phyloP scores from a whole-genome alignment of 2,329 filamentous ascomycete species.

The Aspergillus sp. region DNA sequence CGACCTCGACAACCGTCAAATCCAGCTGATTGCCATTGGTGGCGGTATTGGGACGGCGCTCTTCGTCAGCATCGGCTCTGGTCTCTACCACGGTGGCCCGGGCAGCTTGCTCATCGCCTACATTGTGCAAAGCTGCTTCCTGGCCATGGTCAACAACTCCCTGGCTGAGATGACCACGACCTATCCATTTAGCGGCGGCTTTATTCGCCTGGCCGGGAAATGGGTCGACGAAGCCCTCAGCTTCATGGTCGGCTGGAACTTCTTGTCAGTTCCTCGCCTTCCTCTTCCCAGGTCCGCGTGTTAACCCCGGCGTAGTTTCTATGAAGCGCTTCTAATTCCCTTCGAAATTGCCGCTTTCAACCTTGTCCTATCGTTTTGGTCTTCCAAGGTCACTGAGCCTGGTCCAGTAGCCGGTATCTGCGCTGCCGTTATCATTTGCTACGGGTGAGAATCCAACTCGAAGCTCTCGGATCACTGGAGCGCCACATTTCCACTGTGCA shows the following conservation, averaged over 20 bases:
- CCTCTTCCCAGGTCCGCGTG: neutral
- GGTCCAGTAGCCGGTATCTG: constrained; percentile 27
- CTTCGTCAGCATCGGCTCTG: constrained; percentile 31
- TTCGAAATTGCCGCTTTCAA: constrained; percentile 37
- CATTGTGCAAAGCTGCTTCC: constrained; percentile 18
- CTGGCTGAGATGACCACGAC: constrained; percentile 39
- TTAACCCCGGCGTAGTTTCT: constrained; percentile 16
- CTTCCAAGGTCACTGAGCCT: constrained; percentile 18
- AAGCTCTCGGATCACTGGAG: neutral
- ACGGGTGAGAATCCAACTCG: constrained; percentile 12
- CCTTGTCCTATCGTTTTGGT: constrained; percentile 33
- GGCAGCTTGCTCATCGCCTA: constrained; percentile 31
- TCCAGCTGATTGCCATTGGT: constrained; percentile 29
- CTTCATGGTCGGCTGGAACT: constrained; percentile 40
- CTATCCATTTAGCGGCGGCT: constrained; percentile 33
- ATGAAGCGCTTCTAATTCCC: constrained; percentile 30
- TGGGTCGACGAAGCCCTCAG: constrained; percentile 40
- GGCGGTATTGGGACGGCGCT: constrained; percentile 32
- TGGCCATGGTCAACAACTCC: constrained; percentile 31
- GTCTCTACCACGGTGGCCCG: constrained; percentile 29
- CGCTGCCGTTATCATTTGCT: constrained; percentile 16
- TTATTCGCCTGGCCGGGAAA: constrained; percentile 33
- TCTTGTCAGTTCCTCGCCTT: constrained; percentile 20
- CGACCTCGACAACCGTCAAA: constrained; percentile 9
- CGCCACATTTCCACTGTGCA: neutral